Evolutionary conservation across 2,329 filamentous ascomycete species (phyloP), one percentile per base, ranked within the genome.

Genomic region (Trichophyton verrucosum): DNA sequence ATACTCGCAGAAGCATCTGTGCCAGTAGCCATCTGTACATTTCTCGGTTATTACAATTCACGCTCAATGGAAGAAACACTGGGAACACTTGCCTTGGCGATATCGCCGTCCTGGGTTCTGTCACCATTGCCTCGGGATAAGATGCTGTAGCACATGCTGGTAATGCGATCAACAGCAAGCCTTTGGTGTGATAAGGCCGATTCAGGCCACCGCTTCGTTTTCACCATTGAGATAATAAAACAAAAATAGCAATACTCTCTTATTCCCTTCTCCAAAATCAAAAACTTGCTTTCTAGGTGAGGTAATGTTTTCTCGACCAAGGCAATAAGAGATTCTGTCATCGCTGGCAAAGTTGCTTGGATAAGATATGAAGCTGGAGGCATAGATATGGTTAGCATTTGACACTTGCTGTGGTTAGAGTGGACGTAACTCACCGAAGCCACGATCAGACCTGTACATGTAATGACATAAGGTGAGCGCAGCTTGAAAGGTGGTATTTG

Each of bases 401-500:
- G 8, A 64, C 30, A 56, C 22, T 56, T 13, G 30, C 49, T 20
- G 6, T 11, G 22, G 17, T 47, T 47, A n/a, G 3, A 7, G 20
- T 11, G 44, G 8, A 8, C 2, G 20, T 60, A 3, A 64, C 67
- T 58, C 65, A 73, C 72, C 62, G 40, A 64, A 64, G 1, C 62
- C 67, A 24, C 49, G 62, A 44, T 68, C 64, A 27, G 64, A 59
- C 0, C 66, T 65, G 58, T 74, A 70, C 1, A 76, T 64, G 47
- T 71, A 63, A 57, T 75, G 74, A 27, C 74, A 74, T 3, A 75
- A 61, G 2, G 73, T 72, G 15, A 73, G 65, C 38, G 67, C 72
- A 1, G 74, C 71, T 42, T 75, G 74, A 30, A 72, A 62, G 1
- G 70, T 74, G 65, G 70, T 71, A 58, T 75, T 73, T 0, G 72